Conservation (phyloP, 257 asterid genomes). For the Nicotiana sylvestris region DNA sequence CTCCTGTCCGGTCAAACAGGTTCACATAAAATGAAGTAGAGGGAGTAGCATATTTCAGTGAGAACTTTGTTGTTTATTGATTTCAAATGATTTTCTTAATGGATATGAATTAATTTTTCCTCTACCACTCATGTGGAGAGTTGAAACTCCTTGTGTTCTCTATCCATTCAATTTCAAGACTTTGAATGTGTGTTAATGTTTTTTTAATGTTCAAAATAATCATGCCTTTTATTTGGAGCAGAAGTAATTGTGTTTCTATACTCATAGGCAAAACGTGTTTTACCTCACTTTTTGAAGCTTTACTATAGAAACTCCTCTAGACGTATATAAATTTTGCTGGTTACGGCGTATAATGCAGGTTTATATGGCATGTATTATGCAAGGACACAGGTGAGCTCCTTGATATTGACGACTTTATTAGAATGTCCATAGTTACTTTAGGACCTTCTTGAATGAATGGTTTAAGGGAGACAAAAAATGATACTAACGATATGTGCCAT, state of each 20-base stretch:
- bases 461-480: neutral
- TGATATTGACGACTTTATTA: constrained; percentile 1
- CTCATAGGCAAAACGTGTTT: neutral
- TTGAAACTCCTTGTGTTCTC: neutral
- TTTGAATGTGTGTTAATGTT: neutral
- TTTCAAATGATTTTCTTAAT: neutral
- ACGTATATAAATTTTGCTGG: neutral
- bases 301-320: neutral
- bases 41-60: no score
- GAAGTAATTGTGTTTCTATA: neutral
- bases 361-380: constrained; percentile 86
- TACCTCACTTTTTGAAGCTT: neutral
- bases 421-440: neutral
- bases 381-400: constrained; percentile 66
- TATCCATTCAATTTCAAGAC: constrained; percentile 1
- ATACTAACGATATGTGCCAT: neutral
- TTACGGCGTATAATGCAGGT: constrained; percentile 49
- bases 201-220: neutral
- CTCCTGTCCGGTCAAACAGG: no score
- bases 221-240: neutral
- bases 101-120: neutral
- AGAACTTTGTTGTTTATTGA: neutral
- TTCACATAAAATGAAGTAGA: no score
- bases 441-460: constrained; percentile 10
- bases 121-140: neutral